A percentile compares a stretch with the other conserved stretches of the same genome.
Conservation (phyloP, 2,329 filamentous ascomycete species). For the Colletotrichum musae region DNA sequence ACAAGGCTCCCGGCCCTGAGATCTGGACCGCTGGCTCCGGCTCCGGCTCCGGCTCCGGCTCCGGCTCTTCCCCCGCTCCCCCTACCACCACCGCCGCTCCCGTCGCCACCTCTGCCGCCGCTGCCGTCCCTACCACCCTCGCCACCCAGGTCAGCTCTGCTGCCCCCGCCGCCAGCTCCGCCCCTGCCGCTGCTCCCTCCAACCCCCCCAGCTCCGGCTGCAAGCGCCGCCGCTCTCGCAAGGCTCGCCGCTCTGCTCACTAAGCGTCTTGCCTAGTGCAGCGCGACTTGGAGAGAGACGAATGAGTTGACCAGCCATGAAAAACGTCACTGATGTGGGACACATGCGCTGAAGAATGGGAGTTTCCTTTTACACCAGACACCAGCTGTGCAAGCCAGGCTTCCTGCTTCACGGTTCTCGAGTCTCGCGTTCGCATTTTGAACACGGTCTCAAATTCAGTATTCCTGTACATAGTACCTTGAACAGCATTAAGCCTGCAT, state of each 20-base stretch:
- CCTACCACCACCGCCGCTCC: conserved; percentile 24
- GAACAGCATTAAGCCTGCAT: conserved; percentile 39
- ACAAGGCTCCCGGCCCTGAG: conserved; percentile 53
- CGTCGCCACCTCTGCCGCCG: conserved; percentile 8
- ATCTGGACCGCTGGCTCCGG: conserved; percentile 48
- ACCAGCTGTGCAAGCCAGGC: conserved; percentile 37
- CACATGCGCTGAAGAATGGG: background rate
- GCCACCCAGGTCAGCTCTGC: conserved; percentile 22
- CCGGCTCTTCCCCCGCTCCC: conserved; percentile 30
- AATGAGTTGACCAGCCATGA: background rate
- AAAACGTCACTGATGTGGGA: background rate
- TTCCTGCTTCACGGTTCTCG: conserved; percentile 31
- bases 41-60: conserved; percentile 19
- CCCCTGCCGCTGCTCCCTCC: conserved; percentile 32
- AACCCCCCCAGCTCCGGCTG: conserved; percentile 29
- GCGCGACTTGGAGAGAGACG: background rate
- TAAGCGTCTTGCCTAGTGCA: conserved; percentile 8
- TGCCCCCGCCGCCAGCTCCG: conserved; percentile 21
- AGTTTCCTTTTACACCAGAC: conserved; percentile 30
- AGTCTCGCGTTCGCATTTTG: conserved; percentile 9
- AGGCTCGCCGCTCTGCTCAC: conserved; percentile 40
- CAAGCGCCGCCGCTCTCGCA: conserved; percentile 39
- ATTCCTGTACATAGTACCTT: conserved; percentile 41
- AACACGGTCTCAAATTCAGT: conserved; percentile 16
- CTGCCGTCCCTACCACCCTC: conserved; percentile 19